Base-by-base conservation (phyloP, 208 protist genomes). In the Strigomonas culicis region DNA sequence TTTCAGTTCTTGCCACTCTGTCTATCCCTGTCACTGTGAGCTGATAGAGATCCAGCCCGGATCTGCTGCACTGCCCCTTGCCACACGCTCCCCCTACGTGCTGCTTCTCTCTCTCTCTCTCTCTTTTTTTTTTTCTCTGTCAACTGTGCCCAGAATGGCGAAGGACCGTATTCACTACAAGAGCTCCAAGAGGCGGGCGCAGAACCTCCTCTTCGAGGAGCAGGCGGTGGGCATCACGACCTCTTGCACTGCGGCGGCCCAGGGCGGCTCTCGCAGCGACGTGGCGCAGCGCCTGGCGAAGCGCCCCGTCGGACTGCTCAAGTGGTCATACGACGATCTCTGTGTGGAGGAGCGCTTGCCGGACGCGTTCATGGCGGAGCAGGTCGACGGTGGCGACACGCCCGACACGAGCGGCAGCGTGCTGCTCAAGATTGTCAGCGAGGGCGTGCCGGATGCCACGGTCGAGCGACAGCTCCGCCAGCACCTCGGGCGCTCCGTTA, bases 271-370 rank as follows among this genome's bases (percentile, higher is more conserved):
- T 31, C 52, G 52, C 21, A 17, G 31, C 17, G 30, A 58, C 7
- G 21, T 21, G 17, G 32, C 36, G 70, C 30, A 49, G 34, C n/a
- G 21, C 6, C 21, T 63, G n/a, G 53, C 21, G 22, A 49, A 57
- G 59, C 77, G 88, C 0, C 73, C 85, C 1, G 72, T 73, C 13
- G 88, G 75, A 1, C 69, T 94, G 24, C 69, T 94, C 60, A 94
- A 94, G 71, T 94, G 88, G 85, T 74, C 88, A 15, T 94, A 92
- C 65, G 88, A 94, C 52, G 88, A 94, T 60, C 86, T 79, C 55
- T 64, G 88, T 44, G 79, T 94, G 24, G 74, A 90, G 61, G 84
- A 94, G 56, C 53, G 77, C 50, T 68, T 90, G 21, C 73, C 82
- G 4, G 56, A 60, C 30, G 52, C 61, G 10, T 52, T 80, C 31